Base-by-base conservation (phyloP, 495 filamentous ascomycete genomes). In the Durotheca rogersii region DNA sequence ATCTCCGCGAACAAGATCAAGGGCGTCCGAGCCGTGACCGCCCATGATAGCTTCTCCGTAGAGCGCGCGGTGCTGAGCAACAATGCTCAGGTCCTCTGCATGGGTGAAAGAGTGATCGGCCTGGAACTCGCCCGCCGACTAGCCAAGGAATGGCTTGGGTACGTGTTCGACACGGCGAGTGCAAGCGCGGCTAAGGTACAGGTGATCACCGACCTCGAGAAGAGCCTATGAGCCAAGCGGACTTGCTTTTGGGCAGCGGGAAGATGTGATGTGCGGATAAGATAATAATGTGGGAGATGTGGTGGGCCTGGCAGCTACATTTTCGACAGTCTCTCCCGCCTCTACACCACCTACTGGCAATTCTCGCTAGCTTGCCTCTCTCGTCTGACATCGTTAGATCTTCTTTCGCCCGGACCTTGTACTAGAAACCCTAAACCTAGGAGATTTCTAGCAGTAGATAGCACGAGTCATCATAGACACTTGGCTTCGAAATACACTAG, bases 1-100 rank as follows among this genome's bases (percentile, higher is more conserved):
- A 94, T 94, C 66, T 70, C 79, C 16, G 89, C 89, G 63, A 94
- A 94, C 75, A 92, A 92, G 67, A 86, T 92, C 45, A 86, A 83
- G 43, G 88, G 88, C 12, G 83, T 94, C 53, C 77, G 89, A 32
- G 89, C 89, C 14, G 89, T 94, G 25, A 94, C 88, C 23, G 89
- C 89, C 6, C 88, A 94, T 70, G 89, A 94, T 69, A 82, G 81
- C 42, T 93, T 89, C 73, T 84, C 79, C 36, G 88, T 94, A 32
- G 88, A 94, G 77, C 74, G 88, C 36, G 83, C 85, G 10, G 81
- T 92, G 11, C 70, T 90, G 60, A 89, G 85, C 72, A 92, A 92
- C 69, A 83, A 94, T 69, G 87, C 87, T 17, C 89, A 94, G 68
- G 88, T 94, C 29, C 78, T 94, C 19, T 94, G 89, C 70, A 85